These are phyloP conservation scores for Linaria vulgaris DNA, from an alignment of 257 asterid species.

Conservation along the genomic window DNA sequence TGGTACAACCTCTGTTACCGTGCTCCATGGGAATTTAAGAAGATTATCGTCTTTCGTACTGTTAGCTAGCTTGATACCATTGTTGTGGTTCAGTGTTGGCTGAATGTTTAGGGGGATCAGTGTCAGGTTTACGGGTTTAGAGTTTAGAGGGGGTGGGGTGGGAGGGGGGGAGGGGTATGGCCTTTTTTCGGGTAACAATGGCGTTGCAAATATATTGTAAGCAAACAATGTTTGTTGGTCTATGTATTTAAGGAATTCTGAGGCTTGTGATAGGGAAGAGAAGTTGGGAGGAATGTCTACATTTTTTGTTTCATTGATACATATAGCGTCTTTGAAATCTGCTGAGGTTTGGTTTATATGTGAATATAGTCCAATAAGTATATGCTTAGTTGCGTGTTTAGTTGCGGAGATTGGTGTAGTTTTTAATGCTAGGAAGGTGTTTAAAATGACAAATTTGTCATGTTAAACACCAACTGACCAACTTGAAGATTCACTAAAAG, in stretches of 20 bases:
- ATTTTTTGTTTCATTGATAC: too few species aligned
- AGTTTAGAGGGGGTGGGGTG: background rate
- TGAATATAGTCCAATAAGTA: too few species aligned
- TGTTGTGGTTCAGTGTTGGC: slow-evolving; percentile 19
- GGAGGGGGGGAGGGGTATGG: background rate
- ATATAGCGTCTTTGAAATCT: too few species aligned
- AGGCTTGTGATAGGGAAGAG: slow-evolving; percentile 13
- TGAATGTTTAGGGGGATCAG: too few species aligned
- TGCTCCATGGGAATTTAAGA: background rate
- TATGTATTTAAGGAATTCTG: slow-evolving; percentile 22
- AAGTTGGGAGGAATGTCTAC: too few species aligned
- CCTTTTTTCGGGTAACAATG: slow-evolving; percentile 19
- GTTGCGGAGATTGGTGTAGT: too few species aligned
- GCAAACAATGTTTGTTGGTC: slow-evolving; percentile 11
- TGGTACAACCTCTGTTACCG: background rate
- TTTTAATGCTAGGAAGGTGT: too few species aligned
- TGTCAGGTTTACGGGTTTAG: background rate
- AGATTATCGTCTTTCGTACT: background rate
- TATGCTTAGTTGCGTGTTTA: too few species aligned
- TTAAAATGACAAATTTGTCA: too few species aligned
- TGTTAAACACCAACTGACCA: too few species aligned
- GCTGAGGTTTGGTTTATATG: too few species aligned
- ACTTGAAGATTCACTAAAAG: too few species aligned
- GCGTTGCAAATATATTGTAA: slow-evolving; percentile 23
- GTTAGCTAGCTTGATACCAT: background rate